These are phyloP conservation scores for Phialophora macrospora DNA, from an alignment of 2,329 filamentous ascomycete species.

Conservation along the genomic window DNA sequence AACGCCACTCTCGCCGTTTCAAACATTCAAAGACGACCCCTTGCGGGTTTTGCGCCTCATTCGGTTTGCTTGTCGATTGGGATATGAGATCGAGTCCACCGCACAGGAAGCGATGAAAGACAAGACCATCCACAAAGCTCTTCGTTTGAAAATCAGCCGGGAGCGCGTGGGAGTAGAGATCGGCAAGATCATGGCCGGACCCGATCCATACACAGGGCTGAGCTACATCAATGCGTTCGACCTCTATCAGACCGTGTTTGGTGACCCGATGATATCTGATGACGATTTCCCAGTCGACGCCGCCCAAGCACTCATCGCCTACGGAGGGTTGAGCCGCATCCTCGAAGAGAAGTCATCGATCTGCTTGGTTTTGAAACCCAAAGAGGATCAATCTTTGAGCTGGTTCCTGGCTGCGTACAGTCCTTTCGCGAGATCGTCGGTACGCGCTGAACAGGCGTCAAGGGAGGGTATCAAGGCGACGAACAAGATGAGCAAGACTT, in stretches of 20 bases:
- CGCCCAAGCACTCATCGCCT: conserved; percentile 21
- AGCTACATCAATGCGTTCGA: conserved; percentile 36
- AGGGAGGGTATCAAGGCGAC: conserved; percentile 41
- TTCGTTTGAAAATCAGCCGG: conserved; percentile 88
- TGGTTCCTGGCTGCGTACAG: conserved; percentile 41
- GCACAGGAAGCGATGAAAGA: conserved; percentile 77
- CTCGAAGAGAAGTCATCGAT: conserved; percentile 32
- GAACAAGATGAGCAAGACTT: conserved; percentile 38
- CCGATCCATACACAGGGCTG: conserved; percentile 36
- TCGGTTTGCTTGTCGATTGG: conserved; percentile 83
- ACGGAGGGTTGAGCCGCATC: conserved; percentile 28
- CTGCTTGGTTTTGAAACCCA: conserved; percentile 31
- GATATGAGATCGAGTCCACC: conserved; percentile 74
- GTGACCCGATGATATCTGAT: conserved; percentile 26
- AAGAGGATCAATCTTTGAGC: conserved; percentile 34
- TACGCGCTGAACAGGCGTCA: conserved; percentile 35
- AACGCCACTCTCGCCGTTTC: conserved; percentile 83
- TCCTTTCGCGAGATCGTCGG: conserved; percentile 29
- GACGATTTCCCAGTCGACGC: conserved; percentile 12
- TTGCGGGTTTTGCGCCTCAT: conserved; percentile 84
- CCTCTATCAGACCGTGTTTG: conserved; percentile 38
- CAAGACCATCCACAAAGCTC: conserved; percentile 73
- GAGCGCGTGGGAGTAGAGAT: conserved; percentile 87
- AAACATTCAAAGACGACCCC: conserved; percentile 94
- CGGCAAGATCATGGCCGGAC: conserved; percentile 86